phyloP scores from a whole-genome alignment of 2,329 filamentous ascomycete genomes.

The Ophiognomonia clavigignenti-juglandacearum region DNA sequence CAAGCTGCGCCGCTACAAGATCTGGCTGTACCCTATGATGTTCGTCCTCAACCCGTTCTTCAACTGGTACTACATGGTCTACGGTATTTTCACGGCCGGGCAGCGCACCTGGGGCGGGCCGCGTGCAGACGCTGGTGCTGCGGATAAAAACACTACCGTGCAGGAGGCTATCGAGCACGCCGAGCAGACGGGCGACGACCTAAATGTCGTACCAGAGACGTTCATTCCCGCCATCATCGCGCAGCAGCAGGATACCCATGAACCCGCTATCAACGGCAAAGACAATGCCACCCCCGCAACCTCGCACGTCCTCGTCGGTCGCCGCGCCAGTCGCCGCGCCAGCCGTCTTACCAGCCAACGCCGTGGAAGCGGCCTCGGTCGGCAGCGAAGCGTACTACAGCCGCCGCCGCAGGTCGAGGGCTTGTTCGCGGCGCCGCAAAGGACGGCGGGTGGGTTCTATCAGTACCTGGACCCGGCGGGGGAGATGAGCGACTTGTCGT shows the following conservation, averaged over 20 bases:
- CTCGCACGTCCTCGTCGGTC: too few relatives aligned
- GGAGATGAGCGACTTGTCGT: slow-evolving; percentile 47
- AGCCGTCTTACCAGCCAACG: too few relatives aligned
- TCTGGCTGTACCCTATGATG: slow-evolving; percentile 93
- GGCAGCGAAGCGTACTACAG: slow-evolving; percentile 55
- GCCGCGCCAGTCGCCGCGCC: slow-evolving; percentile 6
- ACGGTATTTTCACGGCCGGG: slow-evolving; percentile 90
- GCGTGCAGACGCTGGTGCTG: slow-evolving; percentile 78
- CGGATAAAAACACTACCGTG: slow-evolving; percentile 69
- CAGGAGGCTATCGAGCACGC: slow-evolving; percentile 82
- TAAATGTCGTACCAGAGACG: slow-evolving; percentile 84
- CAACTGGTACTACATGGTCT: slow-evolving; percentile 98
- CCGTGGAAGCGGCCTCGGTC: slow-evolving; percentile 35
- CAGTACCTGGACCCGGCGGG: slow-evolving; percentile 49
- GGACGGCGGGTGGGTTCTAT: slow-evolving; percentile 65
- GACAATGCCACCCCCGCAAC: slow-evolving; percentile 4
- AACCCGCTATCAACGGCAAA: slow-evolving; percentile 13
- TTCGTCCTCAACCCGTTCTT: slow-evolving; percentile 94
- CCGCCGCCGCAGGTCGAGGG: slow-evolving; percentile 74
- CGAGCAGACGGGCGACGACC: slow-evolving; percentile 73
- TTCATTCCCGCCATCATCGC: slow-evolving; percentile 62
- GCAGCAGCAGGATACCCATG: slow-evolving; percentile 23
- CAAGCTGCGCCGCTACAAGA: slow-evolving; percentile 83
- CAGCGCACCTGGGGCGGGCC: slow-evolving; percentile 95
- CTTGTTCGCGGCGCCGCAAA: slow-evolving; percentile 68